These are phyloP conservation scores for Agaricus subrufescens DNA, from an alignment of 768 basidiomycete genomes.

Conservation along the genomic window DNA sequence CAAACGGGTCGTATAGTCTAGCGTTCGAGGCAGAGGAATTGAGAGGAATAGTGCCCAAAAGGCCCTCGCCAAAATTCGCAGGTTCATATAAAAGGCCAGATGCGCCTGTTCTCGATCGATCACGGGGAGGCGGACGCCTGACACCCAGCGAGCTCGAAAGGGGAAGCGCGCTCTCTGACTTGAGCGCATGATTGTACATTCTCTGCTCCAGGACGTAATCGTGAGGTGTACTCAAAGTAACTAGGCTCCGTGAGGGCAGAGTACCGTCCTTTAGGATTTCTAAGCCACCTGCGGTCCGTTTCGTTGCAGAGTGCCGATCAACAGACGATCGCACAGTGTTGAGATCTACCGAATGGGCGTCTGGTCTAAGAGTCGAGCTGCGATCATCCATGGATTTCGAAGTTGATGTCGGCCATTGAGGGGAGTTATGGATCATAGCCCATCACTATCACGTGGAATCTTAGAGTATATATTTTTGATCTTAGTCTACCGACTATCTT, in stretches of 20 bases:
- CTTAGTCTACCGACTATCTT: too few species aligned
- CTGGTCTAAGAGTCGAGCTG: constrained; percentile 1
- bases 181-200: constrained; percentile 1
- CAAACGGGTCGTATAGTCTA: constrained; percentile 24
- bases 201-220: constrained; percentile 1
- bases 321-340: neutral
- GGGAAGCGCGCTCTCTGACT: constrained; percentile 3
- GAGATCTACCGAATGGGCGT: neutral
- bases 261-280: constrained; percentile 1
- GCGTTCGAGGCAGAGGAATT: constrained; percentile 7
- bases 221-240: constrained; percentile 8
- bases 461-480: too few species aligned
- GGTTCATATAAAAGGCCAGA: constrained; percentile 2
- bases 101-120: neutral
- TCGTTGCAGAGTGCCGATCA: neutral
- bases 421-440: neutral
- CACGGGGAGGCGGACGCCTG: neutral
- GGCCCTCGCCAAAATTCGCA: neutral
- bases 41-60: neutral
- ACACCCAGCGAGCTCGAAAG: neutral
- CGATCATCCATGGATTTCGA: neutral
- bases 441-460: neutral
- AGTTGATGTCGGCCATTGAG: neutral
- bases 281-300: constrained; percentile 1
- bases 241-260: neutral